phyloP scores from a whole-genome alignment of 2,329 filamentous ascomycete genomes.

The Botrytis sinoallii region DNA sequence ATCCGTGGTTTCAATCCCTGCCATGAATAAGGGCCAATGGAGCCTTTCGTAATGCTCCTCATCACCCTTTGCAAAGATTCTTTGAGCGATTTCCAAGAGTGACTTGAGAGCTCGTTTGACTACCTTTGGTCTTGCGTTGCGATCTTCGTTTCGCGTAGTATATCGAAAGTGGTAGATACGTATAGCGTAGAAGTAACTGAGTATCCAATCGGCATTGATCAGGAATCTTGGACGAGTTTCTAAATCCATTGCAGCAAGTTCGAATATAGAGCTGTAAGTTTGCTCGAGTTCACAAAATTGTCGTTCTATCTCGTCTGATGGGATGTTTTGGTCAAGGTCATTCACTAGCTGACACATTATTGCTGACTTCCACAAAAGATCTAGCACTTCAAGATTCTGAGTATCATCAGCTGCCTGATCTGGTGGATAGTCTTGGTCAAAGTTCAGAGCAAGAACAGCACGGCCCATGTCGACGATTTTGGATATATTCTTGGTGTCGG shows the following conservation, averaged over 20 bases:
- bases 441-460: background rate
- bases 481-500: background rate
- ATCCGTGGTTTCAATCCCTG: constrained; percentile 21
- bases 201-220: constrained; percentile 4
- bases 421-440: background rate
- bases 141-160: background rate
- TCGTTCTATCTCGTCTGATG: background rate
- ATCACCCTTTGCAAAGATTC: constrained; percentile 5
- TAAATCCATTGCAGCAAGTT: background rate
- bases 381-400: constrained; percentile 4
- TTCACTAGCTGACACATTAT: constrained; percentile 5
- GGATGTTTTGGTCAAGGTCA: background rate
- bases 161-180: constrained; percentile 14
- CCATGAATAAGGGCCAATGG: constrained; percentile 23
- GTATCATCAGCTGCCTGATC: constrained; percentile 2
- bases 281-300: background rate
- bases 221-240: constrained; percentile 9
- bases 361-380: constrained; percentile 7
- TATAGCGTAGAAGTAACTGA: constrained; percentile 13
- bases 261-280: background rate
- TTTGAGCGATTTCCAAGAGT: constrained; percentile 6
- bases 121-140: background rate
- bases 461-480: constrained; percentile 3
- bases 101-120: constrained; percentile 9
- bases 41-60: constrained; percentile 18